Conservation (phyloP, 148 eudicot species). For the Vaccinium darrowii region DNA sequence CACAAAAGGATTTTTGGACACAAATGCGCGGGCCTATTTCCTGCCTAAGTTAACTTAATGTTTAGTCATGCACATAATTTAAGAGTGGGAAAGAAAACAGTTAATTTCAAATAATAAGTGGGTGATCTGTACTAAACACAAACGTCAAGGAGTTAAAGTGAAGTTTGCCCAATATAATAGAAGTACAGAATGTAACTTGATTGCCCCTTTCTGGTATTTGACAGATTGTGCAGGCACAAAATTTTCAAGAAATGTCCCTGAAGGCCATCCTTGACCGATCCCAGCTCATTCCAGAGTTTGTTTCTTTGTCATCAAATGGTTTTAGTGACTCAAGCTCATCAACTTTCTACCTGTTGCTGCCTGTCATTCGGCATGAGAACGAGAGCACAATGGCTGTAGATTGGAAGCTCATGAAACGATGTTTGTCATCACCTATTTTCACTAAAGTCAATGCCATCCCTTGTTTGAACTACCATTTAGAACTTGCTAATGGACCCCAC, state of each 20-base stretch:
- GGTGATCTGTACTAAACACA: not conserved
- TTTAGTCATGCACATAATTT: not conserved
- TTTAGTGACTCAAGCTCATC: constrained; percentile 35
- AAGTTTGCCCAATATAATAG: not conserved
- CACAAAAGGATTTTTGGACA: not conserved
- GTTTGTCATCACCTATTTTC: constrained; percentile 86
- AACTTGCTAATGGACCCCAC: constrained; percentile 76
- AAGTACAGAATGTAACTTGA: not conserved
- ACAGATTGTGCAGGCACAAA: constrained; percentile 70
- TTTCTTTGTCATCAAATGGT: constrained; percentile 46
- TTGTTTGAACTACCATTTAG: constrained; percentile 31
- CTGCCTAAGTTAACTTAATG: not conserved
- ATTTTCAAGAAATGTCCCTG: constrained; percentile 76
- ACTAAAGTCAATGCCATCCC: constrained; percentile 20
- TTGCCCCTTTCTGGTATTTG: not conserved
- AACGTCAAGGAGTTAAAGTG: not conserved
- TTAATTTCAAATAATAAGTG: not conserved
- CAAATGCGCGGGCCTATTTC: not conserved
- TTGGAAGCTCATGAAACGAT: constrained; percentile 71
- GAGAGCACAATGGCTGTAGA: constrained; percentile 47
- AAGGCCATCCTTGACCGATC: constrained; percentile 78
- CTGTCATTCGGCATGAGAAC: constrained; percentile 42
- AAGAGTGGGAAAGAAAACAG: not conserved
- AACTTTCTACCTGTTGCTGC: constrained; percentile 76
- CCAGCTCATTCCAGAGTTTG: constrained; percentile 52